Evolutionary conservation across 768 basidiomycete species (phyloP).

Genomic region (Amanita pseudoporphyria): DNA sequence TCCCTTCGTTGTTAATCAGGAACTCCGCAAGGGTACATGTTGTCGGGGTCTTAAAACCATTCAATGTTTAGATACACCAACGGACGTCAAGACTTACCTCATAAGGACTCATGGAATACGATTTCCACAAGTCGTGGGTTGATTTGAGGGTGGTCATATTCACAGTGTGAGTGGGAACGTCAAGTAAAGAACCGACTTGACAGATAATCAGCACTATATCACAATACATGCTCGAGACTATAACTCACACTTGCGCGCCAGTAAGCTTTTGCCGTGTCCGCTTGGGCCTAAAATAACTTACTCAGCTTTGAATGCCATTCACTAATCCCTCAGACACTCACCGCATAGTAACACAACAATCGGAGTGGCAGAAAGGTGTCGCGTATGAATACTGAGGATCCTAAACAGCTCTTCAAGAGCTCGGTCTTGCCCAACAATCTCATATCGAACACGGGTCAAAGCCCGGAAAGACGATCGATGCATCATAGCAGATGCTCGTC

Average conservation of each 20-base stretch:
- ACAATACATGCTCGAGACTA: background rate
- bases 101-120: constrained; percentile 72
- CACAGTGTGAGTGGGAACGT: constrained; percentile 77
- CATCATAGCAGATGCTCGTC: constrained; percentile 59
- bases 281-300: constrained; percentile 48
- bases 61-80: background rate
- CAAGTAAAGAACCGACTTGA: constrained; percentile 65
- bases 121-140: constrained; percentile 73
- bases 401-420: constrained; percentile 74
- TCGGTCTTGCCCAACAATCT: constrained; percentile 75
- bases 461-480: constrained; percentile 73
- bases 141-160: constrained; percentile 80
- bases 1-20: constrained; percentile 68
- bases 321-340: constrained; percentile 19
- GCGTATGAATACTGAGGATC: constrained; percentile 65
- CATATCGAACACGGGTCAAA: constrained; percentile 64
- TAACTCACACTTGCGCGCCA: constrained; percentile 69
- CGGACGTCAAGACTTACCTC: constrained; percentile 36
- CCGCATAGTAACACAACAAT: constrained; percentile 75
- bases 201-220: constrained; percentile 3
- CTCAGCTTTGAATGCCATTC: background rate
- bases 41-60: constrained; percentile 43
- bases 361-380: constrained; percentile 50
- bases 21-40: constrained; percentile 65
- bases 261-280: constrained; percentile 77